Evolutionary conservation across 2,329 filamentous ascomycete species (phyloP).

Genomic region (Pseudocercospora fuligena): DNA sequence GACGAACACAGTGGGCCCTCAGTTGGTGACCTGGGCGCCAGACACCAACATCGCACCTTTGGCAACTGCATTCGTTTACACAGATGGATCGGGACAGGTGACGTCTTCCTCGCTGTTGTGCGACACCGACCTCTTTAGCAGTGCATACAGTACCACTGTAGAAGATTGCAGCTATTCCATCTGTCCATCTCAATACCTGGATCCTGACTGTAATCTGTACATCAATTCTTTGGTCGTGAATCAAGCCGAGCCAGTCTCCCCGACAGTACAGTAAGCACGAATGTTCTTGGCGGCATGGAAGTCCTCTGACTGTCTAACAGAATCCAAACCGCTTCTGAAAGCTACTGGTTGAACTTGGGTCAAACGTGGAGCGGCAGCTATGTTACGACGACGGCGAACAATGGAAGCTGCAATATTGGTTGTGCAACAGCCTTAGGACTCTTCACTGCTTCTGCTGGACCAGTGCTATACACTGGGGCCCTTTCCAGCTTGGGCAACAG

Average conservation of each 20-base stretch:
- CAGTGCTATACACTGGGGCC: not conserved
- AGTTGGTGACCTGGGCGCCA: not conserved
- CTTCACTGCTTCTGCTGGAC: not conserved
- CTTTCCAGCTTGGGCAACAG: not conserved
- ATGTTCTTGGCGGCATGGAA: not conserved
- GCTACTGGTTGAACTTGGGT: not conserved
- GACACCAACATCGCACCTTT: not conserved
- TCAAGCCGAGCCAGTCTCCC: not conserved
- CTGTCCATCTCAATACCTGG: not conserved
- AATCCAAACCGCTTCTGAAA: not conserved
- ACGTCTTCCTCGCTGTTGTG: not conserved
- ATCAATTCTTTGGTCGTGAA: not conserved
- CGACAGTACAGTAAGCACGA: not conserved
- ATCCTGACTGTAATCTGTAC: conserved; percentile 1
- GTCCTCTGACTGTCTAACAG: not conserved
- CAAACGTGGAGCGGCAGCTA: not conserved
- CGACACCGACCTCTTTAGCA: not conserved
- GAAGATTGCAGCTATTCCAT: not conserved
- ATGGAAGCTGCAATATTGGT: not conserved
- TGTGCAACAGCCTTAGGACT: not conserved
- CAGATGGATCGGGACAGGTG: not conserved
- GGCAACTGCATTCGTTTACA: not conserved
- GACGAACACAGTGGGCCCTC: not conserved
- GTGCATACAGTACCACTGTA: not conserved
- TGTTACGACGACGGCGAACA: not conserved